These are phyloP conservation scores for Wickerhamiella sorbophila DNA, from an alignment of 805 yeast species.

Conservation along the genomic window DNA sequence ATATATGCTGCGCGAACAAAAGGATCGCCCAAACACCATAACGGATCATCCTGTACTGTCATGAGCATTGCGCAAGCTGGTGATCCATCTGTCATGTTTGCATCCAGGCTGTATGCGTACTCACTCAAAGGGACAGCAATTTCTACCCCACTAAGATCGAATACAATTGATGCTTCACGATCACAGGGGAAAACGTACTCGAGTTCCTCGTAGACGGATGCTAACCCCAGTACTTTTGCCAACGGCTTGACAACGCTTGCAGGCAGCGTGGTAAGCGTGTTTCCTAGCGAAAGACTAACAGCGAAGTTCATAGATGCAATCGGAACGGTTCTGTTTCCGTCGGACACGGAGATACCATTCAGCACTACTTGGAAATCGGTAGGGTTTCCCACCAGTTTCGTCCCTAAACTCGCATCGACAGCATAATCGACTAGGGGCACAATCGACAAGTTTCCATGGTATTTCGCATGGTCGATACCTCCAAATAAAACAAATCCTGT, in stretches of 20 bases:
- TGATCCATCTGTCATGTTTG: background rate
- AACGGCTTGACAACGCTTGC: slow-evolving; percentile 4
- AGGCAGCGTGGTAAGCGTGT: slow-evolving; percentile 36
- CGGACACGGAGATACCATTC: background rate
- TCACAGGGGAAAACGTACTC: background rate
- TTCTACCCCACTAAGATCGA: slow-evolving; percentile 15
- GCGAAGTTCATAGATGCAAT: background rate
- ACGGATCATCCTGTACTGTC: slow-evolving; percentile 14
- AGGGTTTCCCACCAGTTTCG: background rate
- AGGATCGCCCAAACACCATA: slow-evolving; percentile 39
- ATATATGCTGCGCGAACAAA: slow-evolving; percentile 49
- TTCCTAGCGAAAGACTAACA: slow-evolving; percentile 23
- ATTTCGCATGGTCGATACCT: slow-evolving; percentile 33
- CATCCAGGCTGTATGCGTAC: slow-evolving; percentile 10
- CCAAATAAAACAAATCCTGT: slow-evolving; percentile 32
- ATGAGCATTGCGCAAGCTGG: slow-evolving; percentile 9
- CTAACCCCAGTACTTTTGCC: slow-evolving; percentile 8
- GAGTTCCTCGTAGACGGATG: background rate
- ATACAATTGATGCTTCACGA: background rate
- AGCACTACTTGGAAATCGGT: background rate
- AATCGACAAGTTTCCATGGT: slow-evolving; percentile 24
- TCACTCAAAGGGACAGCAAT: slow-evolving; percentile 18
- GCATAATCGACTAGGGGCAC: background rate
- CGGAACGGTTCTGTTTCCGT: background rate
- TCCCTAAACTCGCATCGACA: background rate